These are phyloP conservation scores for Nadsonia starkeyi-henricii DNA, from an alignment of 1,139 yeast species.

Conservation along the genomic window DNA sequence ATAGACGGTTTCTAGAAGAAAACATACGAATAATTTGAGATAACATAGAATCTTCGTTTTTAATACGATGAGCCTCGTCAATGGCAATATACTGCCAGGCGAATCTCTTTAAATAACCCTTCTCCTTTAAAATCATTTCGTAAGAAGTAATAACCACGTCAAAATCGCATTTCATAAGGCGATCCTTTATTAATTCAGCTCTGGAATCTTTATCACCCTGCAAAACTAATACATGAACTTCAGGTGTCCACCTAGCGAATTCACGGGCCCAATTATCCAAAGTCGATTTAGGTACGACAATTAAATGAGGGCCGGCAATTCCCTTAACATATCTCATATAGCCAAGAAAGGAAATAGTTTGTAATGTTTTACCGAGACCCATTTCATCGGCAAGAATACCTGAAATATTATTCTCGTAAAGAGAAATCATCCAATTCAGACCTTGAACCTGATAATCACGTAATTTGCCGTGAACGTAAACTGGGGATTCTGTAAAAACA, in stretches of 20 bases:
- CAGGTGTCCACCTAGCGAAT: constrained; percentile 91
- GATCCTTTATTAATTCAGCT: constrained; percentile 40
- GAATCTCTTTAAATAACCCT: constrained; percentile 63
- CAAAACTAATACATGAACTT: constrained; percentile 70
- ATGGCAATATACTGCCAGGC: constrained; percentile 91
- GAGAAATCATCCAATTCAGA: constrained; percentile 75
- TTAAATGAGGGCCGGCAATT: constrained; percentile 77
- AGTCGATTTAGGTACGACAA: constrained; percentile 90
- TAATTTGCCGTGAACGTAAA: constrained; percentile 31
- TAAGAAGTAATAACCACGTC: constrained; percentile 88
- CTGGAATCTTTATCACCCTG: constrained; percentile 83
- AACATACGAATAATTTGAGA: constrained; percentile 85
- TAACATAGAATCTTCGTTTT: constrained; percentile 81
- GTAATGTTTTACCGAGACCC: constrained; percentile 95
- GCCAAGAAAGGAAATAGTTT: constrained; percentile 83
- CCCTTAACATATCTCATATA: constrained; percentile 65
- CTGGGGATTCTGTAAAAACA: constrained; percentile 70
- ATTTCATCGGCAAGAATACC: constrained; percentile 96
- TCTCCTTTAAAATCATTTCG: constrained; percentile 87
- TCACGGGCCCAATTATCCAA: constrained; percentile 94
- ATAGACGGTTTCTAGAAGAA: constrained; percentile 67
- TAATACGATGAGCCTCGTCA: constrained; percentile 95
- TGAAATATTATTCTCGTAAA: constrained; percentile 70
- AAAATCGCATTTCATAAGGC: constrained; percentile 58
- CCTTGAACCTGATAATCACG: constrained; percentile 70